phyloP scores from a whole-genome alignment of 2,329 filamentous ascomycete genomes.

The Cordyceps pruinosa region DNA sequence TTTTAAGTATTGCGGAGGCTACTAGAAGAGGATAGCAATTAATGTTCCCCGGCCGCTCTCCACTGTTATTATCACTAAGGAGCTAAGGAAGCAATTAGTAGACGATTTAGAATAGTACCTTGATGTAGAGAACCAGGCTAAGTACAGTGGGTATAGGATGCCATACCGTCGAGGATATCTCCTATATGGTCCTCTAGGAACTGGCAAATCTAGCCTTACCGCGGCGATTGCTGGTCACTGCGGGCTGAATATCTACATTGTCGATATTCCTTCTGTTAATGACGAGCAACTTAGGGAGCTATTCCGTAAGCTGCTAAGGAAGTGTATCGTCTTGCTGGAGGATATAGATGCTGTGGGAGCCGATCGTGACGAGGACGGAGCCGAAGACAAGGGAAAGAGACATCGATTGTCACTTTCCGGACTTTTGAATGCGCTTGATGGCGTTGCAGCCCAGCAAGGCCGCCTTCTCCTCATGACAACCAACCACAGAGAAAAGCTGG shows the following conservation, averaged over 20 bases:
- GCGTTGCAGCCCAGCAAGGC: slow-evolving; percentile 60
- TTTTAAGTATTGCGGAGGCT: background rate
- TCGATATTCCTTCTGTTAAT: slow-evolving; percentile 42
- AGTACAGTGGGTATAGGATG: too few relatives aligned
- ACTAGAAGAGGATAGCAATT: background rate
- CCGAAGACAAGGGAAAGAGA: background rate
- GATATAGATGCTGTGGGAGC: slow-evolving; percentile 41
- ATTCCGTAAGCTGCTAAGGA: slow-evolving; percentile 43
- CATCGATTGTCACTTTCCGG: slow-evolving; percentile 45
- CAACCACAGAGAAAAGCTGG: slow-evolving; percentile 56
- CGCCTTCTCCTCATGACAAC: slow-evolving; percentile 66
- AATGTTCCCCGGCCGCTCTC: background rate
- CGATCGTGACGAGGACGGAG: background rate
- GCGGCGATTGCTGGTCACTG: slow-evolving; percentile 46
- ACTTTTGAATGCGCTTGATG: slow-evolving; percentile 61
- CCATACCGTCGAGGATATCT: slow-evolving; percentile 47
- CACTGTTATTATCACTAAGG: background rate
- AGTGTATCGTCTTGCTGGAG: slow-evolving; percentile 48
- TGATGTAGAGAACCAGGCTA: too few relatives aligned
- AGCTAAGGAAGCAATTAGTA: background rate
- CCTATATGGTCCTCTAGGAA: slow-evolving; percentile 57
- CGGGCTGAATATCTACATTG: slow-evolving; percentile 42
- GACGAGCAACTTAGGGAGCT: slow-evolving; percentile 44
- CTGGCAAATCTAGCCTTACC: slow-evolving; percentile 51
- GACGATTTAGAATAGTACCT: slow-evolving; percentile 6